phyloP scores from a whole-genome alignment of 2,329 filamentous ascomycete species.

The Sporothrix brunneoviolacea region DNA sequence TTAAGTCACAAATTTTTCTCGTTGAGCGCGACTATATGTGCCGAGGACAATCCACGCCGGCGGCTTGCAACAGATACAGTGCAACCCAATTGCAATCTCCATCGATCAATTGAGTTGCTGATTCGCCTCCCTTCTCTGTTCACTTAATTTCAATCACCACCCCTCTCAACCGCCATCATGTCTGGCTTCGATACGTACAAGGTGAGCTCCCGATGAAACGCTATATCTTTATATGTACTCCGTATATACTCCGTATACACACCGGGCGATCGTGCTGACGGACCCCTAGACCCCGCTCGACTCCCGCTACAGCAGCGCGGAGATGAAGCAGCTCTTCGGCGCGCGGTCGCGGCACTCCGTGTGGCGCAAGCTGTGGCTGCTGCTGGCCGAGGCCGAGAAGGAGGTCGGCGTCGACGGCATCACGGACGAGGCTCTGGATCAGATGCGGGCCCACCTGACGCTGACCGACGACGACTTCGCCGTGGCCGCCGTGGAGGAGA shows the following conservation, averaged over 20 bases:
- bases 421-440: slow-evolving; percentile 63
- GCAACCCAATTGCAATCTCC: no score
- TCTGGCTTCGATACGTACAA: slow-evolving; percentile 19
- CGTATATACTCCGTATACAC: neutral
- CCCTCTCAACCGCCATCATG: slow-evolving; percentile 11
- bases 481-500: slow-evolving; percentile 70
- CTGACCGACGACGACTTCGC: slow-evolving; percentile 55
- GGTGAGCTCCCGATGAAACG: neutral
- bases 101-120: no score
- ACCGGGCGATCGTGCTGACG: neutral
- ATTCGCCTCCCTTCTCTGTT: no score
- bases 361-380: slow-evolving; percentile 82
- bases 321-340: slow-evolving; percentile 77
- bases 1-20: no score
- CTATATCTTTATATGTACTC: neutral
- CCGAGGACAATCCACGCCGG: no score
- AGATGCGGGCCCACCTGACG: slow-evolving; percentile 60
- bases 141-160: neutral
- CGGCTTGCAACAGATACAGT: no score
- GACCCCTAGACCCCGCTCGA: slow-evolving; percentile 59
- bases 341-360: slow-evolving; percentile 66
- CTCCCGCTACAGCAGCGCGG: slow-evolving; percentile 64
- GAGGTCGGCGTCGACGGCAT: slow-evolving; percentile 70
- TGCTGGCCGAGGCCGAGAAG: slow-evolving; percentile 74
- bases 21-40: no score